Base-by-base conservation (phyloP, 1,284 basidiomycete genomes). In the Paramarasmius palmivorus region DNA sequence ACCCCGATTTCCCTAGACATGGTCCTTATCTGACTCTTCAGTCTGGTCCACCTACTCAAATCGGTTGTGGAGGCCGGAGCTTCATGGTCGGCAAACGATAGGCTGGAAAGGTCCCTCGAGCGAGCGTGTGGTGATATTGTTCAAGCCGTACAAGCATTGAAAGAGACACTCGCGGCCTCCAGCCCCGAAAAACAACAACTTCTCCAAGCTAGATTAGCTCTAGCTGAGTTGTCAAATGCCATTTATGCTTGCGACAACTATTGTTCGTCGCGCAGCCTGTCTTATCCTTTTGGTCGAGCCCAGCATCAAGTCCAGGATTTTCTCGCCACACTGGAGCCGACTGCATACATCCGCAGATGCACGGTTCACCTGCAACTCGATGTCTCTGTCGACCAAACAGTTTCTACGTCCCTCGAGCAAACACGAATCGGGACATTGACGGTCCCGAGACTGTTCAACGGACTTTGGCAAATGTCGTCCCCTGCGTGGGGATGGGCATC, bases 381-480 rank as follows among this genome's bases (percentile, higher is more conserved):
- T 10, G 39, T 44, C 23, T 25, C 17, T 46, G 15, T 50, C 52
- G 41, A 53, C 34, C 40, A 46, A 23, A 26, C 7, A 25, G 36
- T n/a, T 32, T 26, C 32, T 20, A 38, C 19, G 19, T 36, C 34
- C 2, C 23, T 50, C 8, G 49, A 49, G 39, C 23, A 53, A 34
- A 32, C 38, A 29, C 37, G 37, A 23, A 47, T 58, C 19, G 57
- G 57, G n/a, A 20, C 47, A n/a, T 19, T 59, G 14, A n/a, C 14
- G 8, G 35, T 54, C 12, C 78, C 78, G 12, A 68, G 77, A 34
- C 61, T 80, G n/a, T 76, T 71, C 63, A 74, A 72, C 36, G 78
- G 78, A 15, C 69, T 81, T 2, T 81, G 77, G 78, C 78, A 79
- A 59, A 67, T 81, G 35, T 78, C 77, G 34, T 73, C 70, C 61